These are phyloP conservation scores for Sonneratia alba DNA, from an alignment of 345 rosid species.

Conservation along the genomic window DNA sequence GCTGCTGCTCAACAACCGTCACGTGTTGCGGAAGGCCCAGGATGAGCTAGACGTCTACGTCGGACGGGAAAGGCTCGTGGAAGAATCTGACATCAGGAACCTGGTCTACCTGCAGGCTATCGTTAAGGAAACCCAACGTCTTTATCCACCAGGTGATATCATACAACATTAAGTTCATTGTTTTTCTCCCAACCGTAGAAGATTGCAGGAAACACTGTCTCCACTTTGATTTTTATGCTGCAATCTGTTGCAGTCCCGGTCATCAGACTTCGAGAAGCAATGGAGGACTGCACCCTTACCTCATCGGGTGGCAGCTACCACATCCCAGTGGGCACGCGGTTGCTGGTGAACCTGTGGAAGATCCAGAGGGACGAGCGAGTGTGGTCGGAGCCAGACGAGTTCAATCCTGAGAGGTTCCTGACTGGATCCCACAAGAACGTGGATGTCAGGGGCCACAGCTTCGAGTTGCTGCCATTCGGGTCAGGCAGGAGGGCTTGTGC, in stretches of 20 bases:
- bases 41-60: slow-evolving; percentile 24
- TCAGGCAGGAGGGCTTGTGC: slow-evolving; percentile 35
- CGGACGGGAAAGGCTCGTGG: slow-evolving; percentile 18
- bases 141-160: slow-evolving; percentile 13
- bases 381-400: slow-evolving; percentile 30
- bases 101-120: slow-evolving; percentile 22
- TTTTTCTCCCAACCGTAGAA: too few species aligned
- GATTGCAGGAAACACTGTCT: too few species aligned
- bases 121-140: slow-evolving; percentile 18
- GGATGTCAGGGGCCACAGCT: slow-evolving; percentile 25
- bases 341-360: slow-evolving; percentile 25
- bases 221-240: neutral
- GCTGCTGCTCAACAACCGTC: slow-evolving; percentile 23
- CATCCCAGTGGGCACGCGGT: slow-evolving; percentile 21
- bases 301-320: slow-evolving; percentile 11
- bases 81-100: slow-evolving; percentile 21
- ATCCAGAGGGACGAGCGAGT: slow-evolving; percentile 20
- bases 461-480: slow-evolving; percentile 36
- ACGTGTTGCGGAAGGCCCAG: slow-evolving; percentile 15
- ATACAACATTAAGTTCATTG: too few species aligned
- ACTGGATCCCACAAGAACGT: slow-evolving; percentile 10
- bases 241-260: slow-evolving; percentile 4
- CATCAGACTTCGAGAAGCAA: slow-evolving; percentile 3
- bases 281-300: slow-evolving; percentile 21
- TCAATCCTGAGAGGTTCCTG: slow-evolving; percentile 24